phyloP scores from a whole-genome alignment of 176 grass and related monocot genomes.

The Phragmites australis region DNA sequence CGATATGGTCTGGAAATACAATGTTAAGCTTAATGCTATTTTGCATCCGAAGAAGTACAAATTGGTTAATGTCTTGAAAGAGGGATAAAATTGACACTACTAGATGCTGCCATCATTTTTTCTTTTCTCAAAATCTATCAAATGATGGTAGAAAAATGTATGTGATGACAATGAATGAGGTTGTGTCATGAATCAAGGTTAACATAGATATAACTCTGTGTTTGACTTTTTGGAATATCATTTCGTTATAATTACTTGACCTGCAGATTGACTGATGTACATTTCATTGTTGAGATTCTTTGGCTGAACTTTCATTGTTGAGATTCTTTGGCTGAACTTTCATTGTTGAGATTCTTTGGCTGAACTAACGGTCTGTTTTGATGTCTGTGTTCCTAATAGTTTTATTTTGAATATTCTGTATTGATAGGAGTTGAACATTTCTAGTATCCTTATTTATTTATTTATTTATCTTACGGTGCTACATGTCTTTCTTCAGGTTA shows the following conservation, averaged over 20 bases:
- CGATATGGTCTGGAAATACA: neutral
- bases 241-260: constrained; percentile 22
- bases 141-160: constrained; percentile 29
- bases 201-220: neutral
- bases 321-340: constrained; percentile 23
- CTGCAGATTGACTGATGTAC: constrained; percentile 9
- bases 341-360: constrained; percentile 15
- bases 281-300: constrained; percentile 14
- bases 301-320: constrained; percentile 12
- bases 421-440: constrained; percentile 14
- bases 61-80: constrained; percentile 9
- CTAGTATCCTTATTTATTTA: neutral
- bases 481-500: constrained; percentile 60
- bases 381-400: neutral
- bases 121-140: neutral
- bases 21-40: neutral
- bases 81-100: neutral
- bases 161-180: neutral
- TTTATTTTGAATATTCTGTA: constrained; percentile 28
- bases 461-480: constrained; percentile 27
- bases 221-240: neutral
- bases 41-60: constrained; percentile 8
- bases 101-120: constrained; percentile 1
- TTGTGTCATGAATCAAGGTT: neutral
- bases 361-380: neutral